Base-by-base conservation (phyloP, 495 filamentous ascomycete species). In the Tuber brumale region DNA sequence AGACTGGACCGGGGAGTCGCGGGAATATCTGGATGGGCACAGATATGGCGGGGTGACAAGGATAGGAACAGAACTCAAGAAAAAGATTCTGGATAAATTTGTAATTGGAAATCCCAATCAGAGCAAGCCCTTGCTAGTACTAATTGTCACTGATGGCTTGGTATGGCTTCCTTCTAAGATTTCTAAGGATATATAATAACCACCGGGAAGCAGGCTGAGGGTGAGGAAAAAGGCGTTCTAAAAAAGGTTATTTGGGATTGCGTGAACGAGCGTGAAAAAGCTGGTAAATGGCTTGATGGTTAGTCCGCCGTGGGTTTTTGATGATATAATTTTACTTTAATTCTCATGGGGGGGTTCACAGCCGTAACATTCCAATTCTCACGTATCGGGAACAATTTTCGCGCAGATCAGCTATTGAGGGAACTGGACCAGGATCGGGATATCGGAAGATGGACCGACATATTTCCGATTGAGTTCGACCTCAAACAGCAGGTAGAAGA, bases 301-400 rank as follows among this genome's bases (percentile, higher is more conserved):
- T 46, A 46, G 45, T 21, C 45, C 0, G 21, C 9, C 23, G 21
- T 9, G 46, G 31, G 27, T 9, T 74, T 14, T 21, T 74, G 23
- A 37, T 48, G n/a, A n/a, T n/a, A n/a, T n/a, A n/a, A n/a, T n/a
- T n/a, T n/a, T n/a, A n/a, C n/a, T n/a, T n/a, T n/a, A n/a, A n/a
- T n/a, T n/a, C n/a, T n/a, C n/a, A n/a, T n/a, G n/a, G n/a, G n/a
- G n/a, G n/a, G n/a, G n/a, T n/a, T n/a, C 8, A 88, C 88, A 73
- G 88, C 88, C 2, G 82, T 90, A 61, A 84, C 87, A 0, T 92
- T 91, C 86, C 89, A 91, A 76, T 91, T 92, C 82, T 89, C 90
- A 19, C 89, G 91, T 80, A 90, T 92, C 66, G 90, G 90, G 74
- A 90, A 90, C 74, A 90, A 92, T 77, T 81, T 85, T 78, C 86